Evolutionary conservation across 2,329 filamentous ascomycete species (phyloP).

Genomic region (Fusarium hainanense): DNA sequence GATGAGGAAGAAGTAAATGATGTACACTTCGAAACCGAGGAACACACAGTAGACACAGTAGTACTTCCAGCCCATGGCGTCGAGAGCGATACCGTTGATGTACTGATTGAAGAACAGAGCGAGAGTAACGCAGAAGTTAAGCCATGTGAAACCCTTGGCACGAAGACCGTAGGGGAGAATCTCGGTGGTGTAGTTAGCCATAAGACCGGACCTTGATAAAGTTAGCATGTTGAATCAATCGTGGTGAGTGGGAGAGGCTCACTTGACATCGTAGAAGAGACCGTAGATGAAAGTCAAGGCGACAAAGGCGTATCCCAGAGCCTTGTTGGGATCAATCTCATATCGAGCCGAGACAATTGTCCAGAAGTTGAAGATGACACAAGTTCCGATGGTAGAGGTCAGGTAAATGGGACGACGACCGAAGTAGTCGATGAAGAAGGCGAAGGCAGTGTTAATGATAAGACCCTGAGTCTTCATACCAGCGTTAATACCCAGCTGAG

Average conservation of each 20-base stretch:
- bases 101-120: conserved; percentile 37
- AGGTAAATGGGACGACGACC: conserved; percentile 20
- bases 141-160: conserved; percentile 33
- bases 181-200: conserved; percentile 43
- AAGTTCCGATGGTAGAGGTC: conserved; percentile 34
- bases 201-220: conserved; percentile 45
- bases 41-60: conserved; percentile 31
- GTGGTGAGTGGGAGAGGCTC: neutral
- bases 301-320: conserved; percentile 44
- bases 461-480: conserved; percentile 30
- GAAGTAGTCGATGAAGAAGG: conserved; percentile 45
- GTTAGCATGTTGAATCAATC: neutral
- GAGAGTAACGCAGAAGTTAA: conserved; percentile 31
- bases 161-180: conserved; percentile 42
- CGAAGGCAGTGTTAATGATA: conserved; percentile 10
- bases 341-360: conserved; percentile 44
- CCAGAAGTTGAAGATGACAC: conserved; percentile 45
- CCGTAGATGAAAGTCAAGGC: conserved; percentile 54
- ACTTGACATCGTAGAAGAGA: conserved; percentile 50
- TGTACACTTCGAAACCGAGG: conserved; percentile 17
- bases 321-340: conserved; percentile 35
- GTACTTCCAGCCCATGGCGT: conserved; percentile 32
- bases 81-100: conserved; percentile 30
- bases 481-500: conserved; percentile 46
- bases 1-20: conserved; percentile 32